Evolutionary conservation across 352 stramenopile species (phyloP).

Genomic region (Phytophthora europaea): DNA sequence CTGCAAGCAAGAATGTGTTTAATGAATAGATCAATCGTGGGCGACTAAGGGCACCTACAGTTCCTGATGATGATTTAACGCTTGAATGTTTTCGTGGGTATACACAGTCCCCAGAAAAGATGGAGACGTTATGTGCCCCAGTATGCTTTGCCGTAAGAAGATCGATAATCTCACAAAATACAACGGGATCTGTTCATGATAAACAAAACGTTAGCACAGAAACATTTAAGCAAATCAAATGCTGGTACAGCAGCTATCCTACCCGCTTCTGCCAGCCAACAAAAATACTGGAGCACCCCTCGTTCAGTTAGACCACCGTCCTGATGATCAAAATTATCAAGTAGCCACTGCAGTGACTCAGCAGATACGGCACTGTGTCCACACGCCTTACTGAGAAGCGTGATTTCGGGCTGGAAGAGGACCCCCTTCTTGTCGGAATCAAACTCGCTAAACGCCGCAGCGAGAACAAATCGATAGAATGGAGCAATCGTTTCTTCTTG

Average conservation of each 20-base stretch:
- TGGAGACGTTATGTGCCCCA: slow-evolving; percentile 64
- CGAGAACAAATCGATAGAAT: slow-evolving; percentile 78
- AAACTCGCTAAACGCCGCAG: slow-evolving; percentile 60
- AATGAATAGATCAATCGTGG: background rate
- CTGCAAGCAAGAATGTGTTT: slow-evolving; percentile 3
- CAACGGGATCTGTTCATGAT: slow-evolving; percentile 50
- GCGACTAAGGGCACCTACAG: slow-evolving; percentile 9
- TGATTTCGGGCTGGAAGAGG: slow-evolving; percentile 45
- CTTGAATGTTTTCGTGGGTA: slow-evolving; percentile 34
- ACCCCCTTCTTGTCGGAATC: slow-evolving; percentile 42
- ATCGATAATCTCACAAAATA: slow-evolving; percentile 70
- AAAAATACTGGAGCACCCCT: slow-evolving; percentile 76
- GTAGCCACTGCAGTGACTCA: slow-evolving; percentile 55
- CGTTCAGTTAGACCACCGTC: slow-evolving; percentile 54
- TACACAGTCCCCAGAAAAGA: slow-evolving; percentile 31
- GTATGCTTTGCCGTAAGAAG: slow-evolving; percentile 69
- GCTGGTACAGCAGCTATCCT: background rate
- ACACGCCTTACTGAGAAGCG: slow-evolving; percentile 59
- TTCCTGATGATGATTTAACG: slow-evolving; percentile 30
- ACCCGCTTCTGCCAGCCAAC: slow-evolving; percentile 76
- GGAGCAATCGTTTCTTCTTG: slow-evolving; percentile 53
- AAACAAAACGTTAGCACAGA: background rate
- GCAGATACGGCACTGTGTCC: slow-evolving; percentile 36
- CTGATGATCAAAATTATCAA: slow-evolving; percentile 64
- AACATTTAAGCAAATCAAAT: background rate